phyloP scores from a whole-genome alignment of 2,329 filamentous ascomycete species.

The Triangularia verruculosa region DNA sequence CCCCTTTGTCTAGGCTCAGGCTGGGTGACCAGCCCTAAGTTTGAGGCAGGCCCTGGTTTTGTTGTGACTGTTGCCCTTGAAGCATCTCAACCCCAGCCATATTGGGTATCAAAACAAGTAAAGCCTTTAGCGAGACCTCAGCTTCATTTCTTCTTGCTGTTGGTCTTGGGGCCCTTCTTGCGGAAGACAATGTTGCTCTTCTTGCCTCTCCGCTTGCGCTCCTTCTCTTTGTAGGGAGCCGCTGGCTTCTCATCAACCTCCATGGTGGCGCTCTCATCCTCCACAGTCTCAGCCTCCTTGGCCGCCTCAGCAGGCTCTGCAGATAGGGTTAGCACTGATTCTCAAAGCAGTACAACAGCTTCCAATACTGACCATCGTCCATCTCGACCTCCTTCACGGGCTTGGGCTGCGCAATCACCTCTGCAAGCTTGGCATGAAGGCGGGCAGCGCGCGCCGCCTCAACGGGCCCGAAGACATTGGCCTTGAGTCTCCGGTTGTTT shows the following conservation, averaged over 20 bases:
- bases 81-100: neutral
- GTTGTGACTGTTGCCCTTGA: neutral
- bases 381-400: slow-evolving; percentile 55
- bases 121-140: neutral
- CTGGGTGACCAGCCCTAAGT: neutral
- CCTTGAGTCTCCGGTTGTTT: slow-evolving; percentile 79
- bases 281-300: slow-evolving; percentile 25
- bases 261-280: slow-evolving; percentile 45
- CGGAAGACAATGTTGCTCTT: slow-evolving; percentile 59
- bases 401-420: slow-evolving; percentile 73
- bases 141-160: slow-evolving; percentile 27
- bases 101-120: neutral
- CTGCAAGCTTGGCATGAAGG: slow-evolving; percentile 80
- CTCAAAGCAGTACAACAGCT: neutral
- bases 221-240: slow-evolving; percentile 43
- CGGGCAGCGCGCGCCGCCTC: slow-evolving; percentile 77
- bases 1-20: neutral
- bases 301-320: slow-evolving; percentile 28
- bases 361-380: slow-evolving; percentile 27
- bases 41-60: neutral
- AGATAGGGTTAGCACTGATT: neutral
- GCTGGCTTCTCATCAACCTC: slow-evolving; percentile 51
- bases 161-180: slow-evolving; percentile 38
- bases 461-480: slow-evolving; percentile 78
- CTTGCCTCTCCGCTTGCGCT: slow-evolving; percentile 53